Base-by-base conservation (phyloP, 495 filamentous ascomycete species). In the Pyronema omphalodes region DNA sequence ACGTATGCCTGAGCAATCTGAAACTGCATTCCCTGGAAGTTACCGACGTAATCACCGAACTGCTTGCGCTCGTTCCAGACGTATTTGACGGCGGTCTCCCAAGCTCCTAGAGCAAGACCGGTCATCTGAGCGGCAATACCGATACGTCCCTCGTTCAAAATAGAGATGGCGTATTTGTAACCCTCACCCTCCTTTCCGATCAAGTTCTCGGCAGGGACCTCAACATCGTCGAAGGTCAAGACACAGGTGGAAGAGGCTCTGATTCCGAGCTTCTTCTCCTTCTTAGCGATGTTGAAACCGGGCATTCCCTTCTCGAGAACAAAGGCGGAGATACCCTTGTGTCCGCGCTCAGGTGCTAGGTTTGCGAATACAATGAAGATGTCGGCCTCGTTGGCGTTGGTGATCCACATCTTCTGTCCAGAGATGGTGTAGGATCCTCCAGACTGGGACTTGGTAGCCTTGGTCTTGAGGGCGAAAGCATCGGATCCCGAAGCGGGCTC, bases 81-180 rank as follows among this genome's bases (percentile, higher is more conserved):
- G 65, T 91, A 91, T 79, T 76, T 74, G 40, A 84, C 91, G 34
- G 93, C 93, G 59, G 95, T 94, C 71, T 96, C 89, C 75, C 82
- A 99, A 7, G 91, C 89, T 34, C 91, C 91, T 15, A 94, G 76
- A 0, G 91, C 88, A 29, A 99, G 77, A 44, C 91, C 91, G 0
- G 93, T 99, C 91, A 99, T 99, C 69, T 99, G 91, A 18, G 91
- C 91, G 0, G 87, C 91, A 64, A 99, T 99, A 57, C 91, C 91
- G 56, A 99, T 96, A 50, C 91, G 80, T 19, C 91, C 91, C 70
- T 99, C 91, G 69, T 99, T 99, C 64, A 99, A 70, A n/a, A 95
- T 72, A 18, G 80, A 78, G 63, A 99, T 99, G 57, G 91, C 91
- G 65, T 93, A 93, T 55, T 96, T 96, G 74, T 99, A 99, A 0